Evolutionary conservation across 345 rosid genomes (phyloP), one percentile per base, ranked within the genome.

Genomic region (Carallia pectinifolia): DNA sequence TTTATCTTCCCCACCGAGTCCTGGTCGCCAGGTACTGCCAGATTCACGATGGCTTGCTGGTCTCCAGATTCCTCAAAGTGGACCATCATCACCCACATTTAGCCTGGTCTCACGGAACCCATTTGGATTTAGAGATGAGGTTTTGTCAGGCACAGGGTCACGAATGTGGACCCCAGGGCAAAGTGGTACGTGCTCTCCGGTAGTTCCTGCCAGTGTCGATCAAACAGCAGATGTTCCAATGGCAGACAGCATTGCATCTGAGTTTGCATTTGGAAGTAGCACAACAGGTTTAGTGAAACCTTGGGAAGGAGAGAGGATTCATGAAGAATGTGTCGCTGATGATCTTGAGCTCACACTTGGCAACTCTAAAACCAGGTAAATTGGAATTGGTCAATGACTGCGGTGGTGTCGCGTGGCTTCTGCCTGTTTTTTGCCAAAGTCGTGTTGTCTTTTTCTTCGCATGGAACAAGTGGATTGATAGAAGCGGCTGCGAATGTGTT

Each of bases 291-390:
- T 88, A 63, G 94, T 92, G 65, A 92, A 92, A 72, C 88, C 97
- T 6, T 90, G 97, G 94, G 94, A 90, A 86, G 97, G 97, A 52
- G 97, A 92, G 83, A 84, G 90, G 73, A 88, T 92, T 62, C 96
- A 90, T 4, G 97, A 92, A 58, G 97, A 84, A 72, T 82, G 89
- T 74, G 88, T 87, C 71, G 84, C 94, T 5, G 96, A 92, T 82
- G 97, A 92, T 82, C 83, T 92, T 6, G 96, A 90, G 72, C 97
- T 92, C 66, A 92, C 97, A 61, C 97, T 92, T 69, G 97, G 97
- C 58, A 84, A 81, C 81, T 84, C 97, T 62, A 88, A 77, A 66
- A 83, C 88, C 64, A 87, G 88, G 90, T 85, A 74, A 74, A 65
- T 47, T 68, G 34, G 53, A 9, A 62, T 60, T 8, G 59, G 5